Base-by-base conservation (phyloP, 331 rosid genomes). In the Acacia concinna region DNA sequence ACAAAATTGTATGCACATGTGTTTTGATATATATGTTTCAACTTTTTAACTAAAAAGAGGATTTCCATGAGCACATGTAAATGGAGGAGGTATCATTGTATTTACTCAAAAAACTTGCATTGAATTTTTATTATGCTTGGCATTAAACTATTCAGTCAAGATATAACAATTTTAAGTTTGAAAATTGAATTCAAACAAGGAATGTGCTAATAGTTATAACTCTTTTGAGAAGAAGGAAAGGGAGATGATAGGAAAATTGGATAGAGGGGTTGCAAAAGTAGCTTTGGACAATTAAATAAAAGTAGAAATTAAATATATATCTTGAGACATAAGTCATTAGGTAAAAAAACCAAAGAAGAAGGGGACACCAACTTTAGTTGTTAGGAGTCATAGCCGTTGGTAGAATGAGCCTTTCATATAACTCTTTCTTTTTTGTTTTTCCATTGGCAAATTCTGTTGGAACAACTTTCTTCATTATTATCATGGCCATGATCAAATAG, bases 401-500 rank as follows among this genome's bases (percentile, higher is more conserved):
- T 83, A 78, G 83, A 81, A 79, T 44, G 73, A 40, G 35, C 12
- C 54, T 40, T 68, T 68, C 32, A 4, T 5, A 0, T 6, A 10
- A n/a, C 15, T 65, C 49, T 10, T 80, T 67, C 56, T 8, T 69
- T 59, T 34, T 78, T 47, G 75, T 23, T 27, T 40, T 54, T n/a
- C 30, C 15, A 12, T 56, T 78, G 52, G 63, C 25, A 59, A 72
- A 69, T 78, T 87, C 82, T 64, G 89, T 84, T 87, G 52, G 77
- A 87, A 90, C 93, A 78, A 90, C 95, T 86, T 28, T 79, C 85
- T 23, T 79, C 78, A 81, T 74, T 13, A 59, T 59, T 4, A 27
- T 59, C 35, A 27, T 59, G 27, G 35, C 5, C 73, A 78, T 77
- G 44, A 73, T 41, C 9, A 10, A 37, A 81, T 34, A 62, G 76